Percentiles rank a stretch among this genome's conserved stretches.
Evolutionary conservation across 441 rosid species (phyloP).

Genomic region (Flueggea neowawraea): DNA sequence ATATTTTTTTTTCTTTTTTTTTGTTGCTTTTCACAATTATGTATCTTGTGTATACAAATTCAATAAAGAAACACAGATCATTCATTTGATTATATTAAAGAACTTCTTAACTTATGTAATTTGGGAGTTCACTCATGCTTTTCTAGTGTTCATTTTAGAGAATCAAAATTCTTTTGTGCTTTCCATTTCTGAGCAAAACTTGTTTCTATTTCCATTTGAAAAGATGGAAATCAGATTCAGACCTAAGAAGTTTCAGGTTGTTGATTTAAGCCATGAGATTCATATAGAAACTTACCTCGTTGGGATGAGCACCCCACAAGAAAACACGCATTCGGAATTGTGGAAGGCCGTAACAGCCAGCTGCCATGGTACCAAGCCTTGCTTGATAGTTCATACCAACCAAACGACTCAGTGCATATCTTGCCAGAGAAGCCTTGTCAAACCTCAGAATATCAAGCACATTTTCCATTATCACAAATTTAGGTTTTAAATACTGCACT

Average conservation of each 20-base stretch:
- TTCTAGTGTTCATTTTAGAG: too few relatives aligned
- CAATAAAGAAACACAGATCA: too few relatives aligned
- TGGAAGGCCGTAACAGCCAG: conserved; percentile 98
- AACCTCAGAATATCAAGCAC: conserved; percentile 82
- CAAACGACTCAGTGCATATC: conserved; percentile 92
- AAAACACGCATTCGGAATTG: conserved; percentile 92
- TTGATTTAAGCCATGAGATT: conserved; percentile 3
- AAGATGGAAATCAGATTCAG: not conserved
- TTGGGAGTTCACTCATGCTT: too few relatives aligned
- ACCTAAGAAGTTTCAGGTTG: too few relatives aligned
- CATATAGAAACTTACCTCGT: conserved; percentile 41
- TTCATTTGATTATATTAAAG: too few relatives aligned
- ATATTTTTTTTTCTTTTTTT: too few relatives aligned
- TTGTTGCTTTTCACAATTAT: too few relatives aligned
- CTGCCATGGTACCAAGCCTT: conserved; percentile 86
- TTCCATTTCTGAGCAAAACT: too few relatives aligned
- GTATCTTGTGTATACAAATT: too few relatives aligned
- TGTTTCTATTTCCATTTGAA: too few relatives aligned
- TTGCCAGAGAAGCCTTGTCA: conserved; percentile 79
- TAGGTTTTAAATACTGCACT: conserved; percentile 85
- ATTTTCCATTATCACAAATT: conserved; percentile 86
- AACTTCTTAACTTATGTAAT: too few relatives aligned
- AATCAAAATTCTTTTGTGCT: too few relatives aligned
- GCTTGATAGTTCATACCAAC: conserved; percentile 92
- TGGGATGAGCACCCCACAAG: conserved; percentile 87